Evolutionary conservation across 805 yeast genomes (phyloP).

Genomic region (Diddensiella santjacobensis): DNA sequence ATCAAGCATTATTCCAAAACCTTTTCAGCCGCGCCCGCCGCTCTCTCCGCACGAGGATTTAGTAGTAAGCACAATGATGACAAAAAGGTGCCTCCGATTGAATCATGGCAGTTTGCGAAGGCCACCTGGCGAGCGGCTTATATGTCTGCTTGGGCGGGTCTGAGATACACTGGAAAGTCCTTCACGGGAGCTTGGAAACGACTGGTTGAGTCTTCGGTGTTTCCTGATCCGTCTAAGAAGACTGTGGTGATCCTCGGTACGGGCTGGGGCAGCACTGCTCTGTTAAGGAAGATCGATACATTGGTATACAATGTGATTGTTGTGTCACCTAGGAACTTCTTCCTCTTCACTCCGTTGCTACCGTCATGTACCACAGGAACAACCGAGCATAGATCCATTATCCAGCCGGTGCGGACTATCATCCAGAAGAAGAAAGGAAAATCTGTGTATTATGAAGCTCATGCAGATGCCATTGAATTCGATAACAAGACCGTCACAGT

Average conservation of each 20-base stretch:
- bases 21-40: no score
- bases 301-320: constrained; percentile 79
- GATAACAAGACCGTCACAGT: constrained; percentile 57
- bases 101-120: constrained; percentile 27
- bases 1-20: no score
- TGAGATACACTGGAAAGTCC: constrained; percentile 57
- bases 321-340: constrained; percentile 90
- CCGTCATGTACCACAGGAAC: constrained; percentile 95
- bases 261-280: constrained; percentile 91
- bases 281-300: constrained; percentile 79
- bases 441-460: constrained; percentile 86
- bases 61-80: no score
- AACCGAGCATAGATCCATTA: constrained; percentile 78
- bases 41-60: no score
- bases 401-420: constrained; percentile 85
- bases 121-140: constrained; percentile 47
- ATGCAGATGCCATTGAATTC: constrained; percentile 78
- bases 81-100: neutral
- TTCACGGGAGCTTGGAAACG: constrained; percentile 34
- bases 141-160: constrained; percentile 46
- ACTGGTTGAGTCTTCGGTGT: constrained; percentile 28
- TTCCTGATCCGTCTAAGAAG: constrained; percentile 55
- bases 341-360: constrained; percentile 88
- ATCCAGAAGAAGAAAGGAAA: constrained; percentile 65
- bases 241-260: constrained; percentile 65